Percentiles rank a stretch among this genome's conserved stretches.
These are phyloP conservation scores for Pichia ethanolica DNA, from an alignment of 805 yeast genomes.

Conservation along the genomic window DNA sequence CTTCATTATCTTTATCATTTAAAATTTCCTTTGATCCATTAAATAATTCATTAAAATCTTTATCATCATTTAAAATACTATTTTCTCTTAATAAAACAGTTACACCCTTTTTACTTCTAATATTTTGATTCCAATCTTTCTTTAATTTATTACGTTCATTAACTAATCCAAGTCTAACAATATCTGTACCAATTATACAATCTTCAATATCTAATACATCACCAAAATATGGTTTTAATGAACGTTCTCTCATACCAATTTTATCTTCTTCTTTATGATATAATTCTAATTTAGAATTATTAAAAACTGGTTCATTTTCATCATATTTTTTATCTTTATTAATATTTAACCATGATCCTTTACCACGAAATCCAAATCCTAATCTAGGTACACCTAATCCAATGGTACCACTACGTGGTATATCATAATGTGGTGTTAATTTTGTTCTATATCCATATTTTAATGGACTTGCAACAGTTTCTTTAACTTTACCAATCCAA, in stretches of 20 bases:
- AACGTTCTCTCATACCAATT: constrained; percentile 9
- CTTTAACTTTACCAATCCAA: constrained; percentile 35
- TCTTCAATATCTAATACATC: constrained; percentile 93
- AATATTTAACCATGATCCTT: constrained; percentile 45
- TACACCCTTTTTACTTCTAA: constrained; percentile 53
- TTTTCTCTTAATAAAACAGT: constrained; percentile 81
- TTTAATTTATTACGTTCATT: constrained; percentile 58
- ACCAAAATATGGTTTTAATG: constrained; percentile 32
- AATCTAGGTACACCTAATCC: constrained; percentile 47
- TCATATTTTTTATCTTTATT: background rate
- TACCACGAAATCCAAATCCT: constrained; percentile 86
- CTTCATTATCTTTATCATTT: constrained; percentile 12
- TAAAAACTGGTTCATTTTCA: background rate
- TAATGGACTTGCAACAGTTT: constrained; percentile 56
- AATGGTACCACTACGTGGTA: constrained; percentile 14
- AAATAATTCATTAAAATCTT: no score
- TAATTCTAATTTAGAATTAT: constrained; percentile 4
- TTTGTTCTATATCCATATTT: constrained; percentile 80
- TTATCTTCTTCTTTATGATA: constrained; percentile 6
- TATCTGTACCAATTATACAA: constrained; percentile 80
- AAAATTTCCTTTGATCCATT: no score
- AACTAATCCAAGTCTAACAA: constrained; percentile 64
- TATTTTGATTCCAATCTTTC: constrained; percentile 28
- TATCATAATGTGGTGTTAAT: constrained; percentile 84
- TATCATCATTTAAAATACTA: constrained; percentile 31